These are phyloP conservation scores for Penicillium sp. DNA, from an alignment of 2,329 filamentous ascomycete species.

Conservation along the genomic window DNA sequence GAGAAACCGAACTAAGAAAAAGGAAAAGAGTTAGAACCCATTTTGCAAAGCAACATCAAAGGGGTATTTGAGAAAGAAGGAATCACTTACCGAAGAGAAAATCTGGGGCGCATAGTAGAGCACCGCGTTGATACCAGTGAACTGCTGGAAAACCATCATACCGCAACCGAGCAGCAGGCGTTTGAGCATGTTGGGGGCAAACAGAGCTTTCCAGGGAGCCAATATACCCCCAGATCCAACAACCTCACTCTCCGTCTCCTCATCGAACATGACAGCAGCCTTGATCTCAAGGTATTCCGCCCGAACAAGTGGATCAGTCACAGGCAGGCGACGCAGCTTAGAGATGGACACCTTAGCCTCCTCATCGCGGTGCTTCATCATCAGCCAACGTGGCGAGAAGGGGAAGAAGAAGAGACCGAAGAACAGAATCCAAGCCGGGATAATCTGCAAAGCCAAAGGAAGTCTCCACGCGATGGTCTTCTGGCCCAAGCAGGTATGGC, in stretches of 20 bases:
- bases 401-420: conserved; percentile 78
- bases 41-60: not conserved
- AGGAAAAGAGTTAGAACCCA: not conserved
- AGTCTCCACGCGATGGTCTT: conserved; percentile 56
- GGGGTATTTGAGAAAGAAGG: no score
- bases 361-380: conserved; percentile 66
- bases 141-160: conserved; percentile 47
- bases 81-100: conserved; percentile 12
- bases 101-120: conserved; percentile 39
- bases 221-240: conserved; percentile 17
- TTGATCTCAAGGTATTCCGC: conserved; percentile 83
- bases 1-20: conserved; percentile 21
- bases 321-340: conserved; percentile 59
- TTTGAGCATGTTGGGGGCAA: conserved; percentile 29
- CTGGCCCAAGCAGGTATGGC: conserved; percentile 57
- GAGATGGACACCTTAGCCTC: conserved; percentile 66
- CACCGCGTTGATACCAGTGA: conserved; percentile 50
- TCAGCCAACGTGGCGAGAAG: conserved; percentile 72
- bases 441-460: conserved; percentile 53
- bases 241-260: conserved; percentile 61
- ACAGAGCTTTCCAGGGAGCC: conserved; percentile 30
- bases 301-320: conserved; percentile 66
- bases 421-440: conserved; percentile 64
- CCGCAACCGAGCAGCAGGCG: conserved; percentile 27
- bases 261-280: conserved; percentile 74